Conservation (phyloP, 116 monocot genomes). For the Dioscorea cayenensis region DNA sequence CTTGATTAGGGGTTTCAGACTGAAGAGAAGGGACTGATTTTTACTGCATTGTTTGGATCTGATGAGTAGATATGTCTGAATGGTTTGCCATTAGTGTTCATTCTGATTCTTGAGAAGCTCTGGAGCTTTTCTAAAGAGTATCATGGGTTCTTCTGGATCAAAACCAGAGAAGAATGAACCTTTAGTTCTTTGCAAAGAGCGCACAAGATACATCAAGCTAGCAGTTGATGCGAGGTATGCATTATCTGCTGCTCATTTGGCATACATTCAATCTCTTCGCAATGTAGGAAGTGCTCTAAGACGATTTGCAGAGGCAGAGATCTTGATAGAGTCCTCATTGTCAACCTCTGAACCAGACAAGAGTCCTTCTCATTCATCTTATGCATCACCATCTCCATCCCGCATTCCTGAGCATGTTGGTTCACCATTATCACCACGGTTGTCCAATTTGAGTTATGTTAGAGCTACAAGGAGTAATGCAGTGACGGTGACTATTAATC, state of each 20-base stretch:
- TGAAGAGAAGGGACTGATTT: background rate
- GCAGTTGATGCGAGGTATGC: slow-evolving; percentile 75
- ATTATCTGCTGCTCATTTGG: slow-evolving; percentile 81
- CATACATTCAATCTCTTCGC: slow-evolving; percentile 71
- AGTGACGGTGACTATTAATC: slow-evolving; percentile 36
- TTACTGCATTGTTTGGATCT: background rate
- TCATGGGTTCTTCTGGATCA: slow-evolving; percentile 62
- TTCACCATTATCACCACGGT: slow-evolving; percentile 32
- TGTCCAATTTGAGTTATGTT: slow-evolving; percentile 51
- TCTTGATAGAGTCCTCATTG: slow-evolving; percentile 27
- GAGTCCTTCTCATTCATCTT: slow-evolving; percentile 65
- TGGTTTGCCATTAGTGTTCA: background rate
- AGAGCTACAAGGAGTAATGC: slow-evolving; percentile 20
- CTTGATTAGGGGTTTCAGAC: background rate
- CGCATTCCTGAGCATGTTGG: slow-evolving; percentile 12
- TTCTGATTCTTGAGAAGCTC: background rate
- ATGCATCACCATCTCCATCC: slow-evolving; percentile 73
- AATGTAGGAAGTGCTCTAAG: slow-evolving; percentile 52
- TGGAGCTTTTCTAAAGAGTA: background rate
- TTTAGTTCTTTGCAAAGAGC: slow-evolving; percentile 49
- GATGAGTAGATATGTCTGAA: background rate
- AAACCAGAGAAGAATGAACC: slow-evolving; percentile 51
- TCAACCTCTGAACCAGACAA: slow-evolving; percentile 47
- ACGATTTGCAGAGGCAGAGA: slow-evolving; percentile 53
- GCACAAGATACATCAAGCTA: slow-evolving; percentile 49